Evolutionary conservation across 306 rosid species (phyloP).

Genomic region (Pueraria montana): DNA sequence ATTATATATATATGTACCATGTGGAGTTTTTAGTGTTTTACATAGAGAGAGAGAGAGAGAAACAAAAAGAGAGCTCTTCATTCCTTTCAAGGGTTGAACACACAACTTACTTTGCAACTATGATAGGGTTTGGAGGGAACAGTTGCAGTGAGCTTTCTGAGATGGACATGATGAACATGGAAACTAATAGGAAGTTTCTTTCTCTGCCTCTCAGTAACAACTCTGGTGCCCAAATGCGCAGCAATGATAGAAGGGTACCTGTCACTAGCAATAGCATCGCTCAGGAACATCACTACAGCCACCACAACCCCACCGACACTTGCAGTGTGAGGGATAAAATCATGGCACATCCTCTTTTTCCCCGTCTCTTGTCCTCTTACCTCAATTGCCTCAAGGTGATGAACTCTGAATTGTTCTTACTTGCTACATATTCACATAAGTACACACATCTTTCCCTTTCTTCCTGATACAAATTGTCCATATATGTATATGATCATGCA

Average conservation of each 20-base stretch:
- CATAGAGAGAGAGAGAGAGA: not conserved
- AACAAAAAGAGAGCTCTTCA: slow-evolving; percentile 2
- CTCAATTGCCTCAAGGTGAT: slow-evolving; percentile 91
- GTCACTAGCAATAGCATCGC: slow-evolving; percentile 14
- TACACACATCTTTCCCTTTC: slow-evolving; percentile 9
- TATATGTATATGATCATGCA: not conserved
- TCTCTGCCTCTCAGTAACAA: slow-evolving; percentile 50
- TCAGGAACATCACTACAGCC: slow-evolving; percentile 36
- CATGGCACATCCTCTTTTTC: slow-evolving; percentile 98
- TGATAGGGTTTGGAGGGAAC: slow-evolving; percentile 65
- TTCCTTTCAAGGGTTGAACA: slow-evolving; percentile 6
- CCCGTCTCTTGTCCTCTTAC: slow-evolving; percentile 88
- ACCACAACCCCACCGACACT: slow-evolving; percentile 41
- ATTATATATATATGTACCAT: slow-evolving; percentile 17
- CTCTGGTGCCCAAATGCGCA: slow-evolving; percentile 31
- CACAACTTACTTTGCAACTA: slow-evolving; percentile 30
- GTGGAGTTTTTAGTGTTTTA: not conserved
- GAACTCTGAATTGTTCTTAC: not conserved
- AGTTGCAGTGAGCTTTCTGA: slow-evolving; percentile 52
- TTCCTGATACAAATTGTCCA: not conserved
- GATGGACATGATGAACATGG: slow-evolving; percentile 55
- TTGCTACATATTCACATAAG: not conserved
- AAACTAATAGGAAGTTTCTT: slow-evolving; percentile 54
- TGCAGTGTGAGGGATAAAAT: slow-evolving; percentile 80
- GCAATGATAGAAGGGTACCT: slow-evolving; percentile 36